A percentile compares a stretch with the other conserved stretches of the same genome.
These are phyloP conservation scores for Xylariaceae sp. DNA, from an alignment of 2,329 filamentous ascomycete genomes.

Conservation along the genomic window DNA sequence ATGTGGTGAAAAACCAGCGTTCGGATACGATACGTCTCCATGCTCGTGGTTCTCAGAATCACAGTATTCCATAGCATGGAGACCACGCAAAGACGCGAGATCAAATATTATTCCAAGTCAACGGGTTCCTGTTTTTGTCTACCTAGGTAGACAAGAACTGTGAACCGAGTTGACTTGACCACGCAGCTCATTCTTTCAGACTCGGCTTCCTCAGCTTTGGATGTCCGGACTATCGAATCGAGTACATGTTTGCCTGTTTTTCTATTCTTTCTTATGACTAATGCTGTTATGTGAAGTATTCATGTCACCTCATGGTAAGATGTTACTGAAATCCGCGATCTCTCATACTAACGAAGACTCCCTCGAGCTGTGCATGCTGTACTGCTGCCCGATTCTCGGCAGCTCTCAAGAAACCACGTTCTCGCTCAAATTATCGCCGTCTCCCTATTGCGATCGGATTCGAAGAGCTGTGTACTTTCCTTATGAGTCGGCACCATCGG, in stretches of 20 bases:
- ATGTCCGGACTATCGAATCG: constrained; percentile 58
- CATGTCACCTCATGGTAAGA: too few relatives aligned
- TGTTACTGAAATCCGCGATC: too few relatives aligned
- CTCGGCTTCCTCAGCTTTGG: constrained; percentile 53
- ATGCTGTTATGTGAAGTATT: too few relatives aligned
- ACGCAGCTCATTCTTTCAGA: constrained; percentile 56
- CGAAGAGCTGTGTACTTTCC: too few relatives aligned
- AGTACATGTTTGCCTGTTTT: constrained; percentile 44
- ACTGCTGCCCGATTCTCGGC: too few relatives aligned
- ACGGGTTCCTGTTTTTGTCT: constrained; percentile 22
- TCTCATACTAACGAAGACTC: too few relatives aligned
- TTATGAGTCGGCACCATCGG: too few relatives aligned
- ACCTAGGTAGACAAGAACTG: constrained; percentile 7
- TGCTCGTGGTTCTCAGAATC: constrained; percentile 35
- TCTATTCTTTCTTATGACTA: too few relatives aligned
- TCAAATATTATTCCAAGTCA: constrained; percentile 34
- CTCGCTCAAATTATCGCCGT: too few relatives aligned
- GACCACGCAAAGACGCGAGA: constrained; percentile 60
- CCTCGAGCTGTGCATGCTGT: too few relatives aligned
- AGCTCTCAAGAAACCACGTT: too few relatives aligned
- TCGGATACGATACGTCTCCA: constrained; percentile 61
- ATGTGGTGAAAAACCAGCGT: constrained; percentile 41
- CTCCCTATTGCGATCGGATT: too few relatives aligned
- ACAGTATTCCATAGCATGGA: constrained; percentile 43
- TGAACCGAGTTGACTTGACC: constrained; percentile 18